Conservation (phyloP, 176 grass and related monocot genomes). For the Avena insularis region DNA sequence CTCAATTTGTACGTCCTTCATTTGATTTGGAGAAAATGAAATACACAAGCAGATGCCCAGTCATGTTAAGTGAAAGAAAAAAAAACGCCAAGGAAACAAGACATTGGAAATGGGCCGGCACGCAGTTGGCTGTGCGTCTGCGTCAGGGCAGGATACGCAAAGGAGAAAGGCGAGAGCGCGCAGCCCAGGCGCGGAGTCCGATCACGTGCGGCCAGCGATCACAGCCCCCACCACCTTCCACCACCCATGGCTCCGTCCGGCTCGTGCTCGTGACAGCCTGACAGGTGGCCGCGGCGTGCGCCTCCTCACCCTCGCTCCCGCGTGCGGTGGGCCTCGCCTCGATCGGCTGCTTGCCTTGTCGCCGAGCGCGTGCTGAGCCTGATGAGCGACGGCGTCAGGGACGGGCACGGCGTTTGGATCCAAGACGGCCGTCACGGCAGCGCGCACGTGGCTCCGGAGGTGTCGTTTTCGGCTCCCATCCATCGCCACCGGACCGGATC, state of each 20-base stretch:
- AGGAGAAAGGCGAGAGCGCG: too few species aligned
- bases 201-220: slow-evolving; percentile 35
- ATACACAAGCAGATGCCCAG: too few species aligned
- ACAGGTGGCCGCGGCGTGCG: slow-evolving; percentile 30
- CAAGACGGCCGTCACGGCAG: too few species aligned
- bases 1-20: too few species aligned
- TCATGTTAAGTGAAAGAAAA: too few species aligned
- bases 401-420: background rate
- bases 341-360: background rate
- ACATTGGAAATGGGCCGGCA: background rate
- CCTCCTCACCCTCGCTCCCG: background rate
- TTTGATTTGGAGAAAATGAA: too few species aligned
- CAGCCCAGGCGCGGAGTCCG: background rate
- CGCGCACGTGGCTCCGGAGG: background rate
- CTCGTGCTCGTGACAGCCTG: slow-evolving; percentile 26
- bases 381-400: background rate
- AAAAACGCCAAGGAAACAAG: background rate
- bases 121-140: slow-evolving; percentile 3
- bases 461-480: background rate
- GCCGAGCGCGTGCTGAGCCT: slow-evolving; percentile 25
- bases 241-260: background rate
- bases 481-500: background rate
- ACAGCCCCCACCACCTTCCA: background rate
- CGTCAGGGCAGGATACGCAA: background rate
- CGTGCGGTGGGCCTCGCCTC: slow-evolving; percentile 41